A percentile compares a stretch with the other conserved stretches of the same genome.
Conservation (phyloP, 495 filamentous ascomycete species). For the Entonaema liquescens region DNA sequence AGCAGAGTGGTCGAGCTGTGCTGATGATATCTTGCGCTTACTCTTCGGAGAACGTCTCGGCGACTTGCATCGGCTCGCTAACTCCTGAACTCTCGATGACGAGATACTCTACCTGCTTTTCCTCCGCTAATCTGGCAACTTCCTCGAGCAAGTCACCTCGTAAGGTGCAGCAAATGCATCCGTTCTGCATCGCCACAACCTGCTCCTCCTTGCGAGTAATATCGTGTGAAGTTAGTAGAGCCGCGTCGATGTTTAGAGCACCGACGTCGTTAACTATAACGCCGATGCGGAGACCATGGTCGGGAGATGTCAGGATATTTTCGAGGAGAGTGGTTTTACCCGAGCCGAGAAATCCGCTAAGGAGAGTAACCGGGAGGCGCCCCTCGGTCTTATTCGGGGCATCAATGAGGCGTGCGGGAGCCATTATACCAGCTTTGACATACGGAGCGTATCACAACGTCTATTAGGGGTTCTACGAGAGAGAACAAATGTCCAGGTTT, state of each 20-base stretch:
- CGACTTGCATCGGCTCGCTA: slow-evolving; percentile 70
- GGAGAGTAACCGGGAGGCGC: slow-evolving; percentile 44
- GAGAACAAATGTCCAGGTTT: not conserved
- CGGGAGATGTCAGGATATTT: slow-evolving; percentile 58
- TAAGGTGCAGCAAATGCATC: slow-evolving; percentile 69
- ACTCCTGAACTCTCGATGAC: slow-evolving; percentile 69
- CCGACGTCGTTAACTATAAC: not conserved
- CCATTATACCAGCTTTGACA: not conserved
- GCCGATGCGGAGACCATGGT: slow-evolving; percentile 57
- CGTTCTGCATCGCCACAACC: slow-evolving; percentile 68
- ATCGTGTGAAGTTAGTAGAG: slow-evolving; percentile 29
- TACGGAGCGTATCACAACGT: not conserved
- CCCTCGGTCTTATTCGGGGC: slow-evolving; percentile 1
- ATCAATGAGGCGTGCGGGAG: slow-evolving; percentile 17
- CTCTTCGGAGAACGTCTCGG: slow-evolving; percentile 66
- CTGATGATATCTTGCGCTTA: slow-evolving; percentile 38
- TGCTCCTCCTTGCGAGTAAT: slow-evolving; percentile 60
- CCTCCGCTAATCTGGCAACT: slow-evolving; percentile 58
- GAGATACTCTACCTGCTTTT: slow-evolving; percentile 63
- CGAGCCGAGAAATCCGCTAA: slow-evolving; percentile 52
- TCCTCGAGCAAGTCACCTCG: slow-evolving; percentile 66
- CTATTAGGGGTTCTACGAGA: not conserved
- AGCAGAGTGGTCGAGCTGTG: not conserved
- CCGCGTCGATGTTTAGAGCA: not conserved
- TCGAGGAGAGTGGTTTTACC: slow-evolving; percentile 68